Percentiles rank a stretch among this genome's conserved stretches.
Conservation (phyloP, 257 asterid genomes). For the Nemophila menziesii region DNA sequence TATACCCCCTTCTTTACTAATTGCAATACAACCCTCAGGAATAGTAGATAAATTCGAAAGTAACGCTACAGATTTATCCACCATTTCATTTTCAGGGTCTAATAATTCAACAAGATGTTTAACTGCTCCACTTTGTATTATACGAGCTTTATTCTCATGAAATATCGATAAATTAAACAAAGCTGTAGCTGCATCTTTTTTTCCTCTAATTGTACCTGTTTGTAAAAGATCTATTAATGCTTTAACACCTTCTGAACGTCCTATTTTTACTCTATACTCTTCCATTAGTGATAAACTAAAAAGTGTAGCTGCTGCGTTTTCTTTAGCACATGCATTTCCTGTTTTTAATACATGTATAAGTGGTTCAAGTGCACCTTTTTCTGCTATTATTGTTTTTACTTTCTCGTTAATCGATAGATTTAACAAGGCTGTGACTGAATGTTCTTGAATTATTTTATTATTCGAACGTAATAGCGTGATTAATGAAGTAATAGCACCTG, state of each 20-base stretch:
- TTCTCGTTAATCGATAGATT: slow-evolving; percentile 63
- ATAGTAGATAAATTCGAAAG: slow-evolving; percentile 80
- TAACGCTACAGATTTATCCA: slow-evolving; percentile 86
- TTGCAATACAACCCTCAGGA: slow-evolving; percentile 73
- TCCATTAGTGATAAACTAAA: slow-evolving; percentile 84
- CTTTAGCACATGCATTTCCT: slow-evolving; percentile 69
- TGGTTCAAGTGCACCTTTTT: slow-evolving; percentile 68
- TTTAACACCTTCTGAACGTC: slow-evolving; percentile 80
- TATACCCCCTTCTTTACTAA: slow-evolving; percentile 78
- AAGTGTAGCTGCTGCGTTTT: slow-evolving; percentile 90
- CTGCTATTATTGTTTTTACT: slow-evolving; percentile 59
- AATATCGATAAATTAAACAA: slow-evolving; percentile 69
- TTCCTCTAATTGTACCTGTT: slow-evolving; percentile 68
- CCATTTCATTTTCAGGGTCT: slow-evolving; percentile 65
- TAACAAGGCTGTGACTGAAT: slow-evolving; percentile 83
- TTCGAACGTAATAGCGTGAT: slow-evolving; percentile 52
- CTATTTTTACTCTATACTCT: slow-evolving; percentile 68
- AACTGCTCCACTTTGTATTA: slow-evolving; percentile 86
- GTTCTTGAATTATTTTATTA: slow-evolving; percentile 55
- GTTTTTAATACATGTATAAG: slow-evolving; percentile 64
- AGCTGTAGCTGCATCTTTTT: slow-evolving; percentile 95
- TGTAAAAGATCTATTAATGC: slow-evolving; percentile 68
- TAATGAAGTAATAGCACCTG: slow-evolving; percentile 73
- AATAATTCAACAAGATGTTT: slow-evolving; percentile 51
- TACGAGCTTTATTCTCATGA: slow-evolving; percentile 91